These are phyloP conservation scores for Psidium guajava DNA, from an alignment of 345 rosid genomes.

Conservation along the genomic window DNA sequence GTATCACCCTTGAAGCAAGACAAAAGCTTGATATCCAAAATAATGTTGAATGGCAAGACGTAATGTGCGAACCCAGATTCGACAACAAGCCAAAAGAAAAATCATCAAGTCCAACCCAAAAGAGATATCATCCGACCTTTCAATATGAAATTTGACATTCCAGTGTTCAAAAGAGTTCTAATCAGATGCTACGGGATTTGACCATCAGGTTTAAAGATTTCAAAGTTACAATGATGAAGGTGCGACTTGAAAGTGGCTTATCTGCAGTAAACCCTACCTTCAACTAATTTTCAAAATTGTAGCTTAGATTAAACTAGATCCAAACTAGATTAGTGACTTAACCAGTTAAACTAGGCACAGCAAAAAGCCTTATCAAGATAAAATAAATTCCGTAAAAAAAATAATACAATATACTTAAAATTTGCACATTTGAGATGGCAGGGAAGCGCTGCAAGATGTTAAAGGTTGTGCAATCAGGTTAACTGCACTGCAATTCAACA, in stretches of 20 bases:
- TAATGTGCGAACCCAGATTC: background rate
- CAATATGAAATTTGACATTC: background rate
- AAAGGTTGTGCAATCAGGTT: background rate
- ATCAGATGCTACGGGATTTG: background rate
- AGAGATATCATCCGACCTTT: background rate
- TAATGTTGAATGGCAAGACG: background rate
- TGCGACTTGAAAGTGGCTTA: background rate
- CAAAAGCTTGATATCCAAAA: background rate
- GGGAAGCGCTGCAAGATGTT: background rate
- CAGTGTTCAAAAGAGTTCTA: background rate
- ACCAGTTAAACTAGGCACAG: background rate
- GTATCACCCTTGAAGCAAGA: background rate
- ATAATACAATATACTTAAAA: background rate
- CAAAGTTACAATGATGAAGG: background rate
- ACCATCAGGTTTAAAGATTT: background rate
- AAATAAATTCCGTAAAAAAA: background rate
- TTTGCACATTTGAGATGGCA: background rate
- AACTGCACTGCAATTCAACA: background rate
- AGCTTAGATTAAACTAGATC: background rate
- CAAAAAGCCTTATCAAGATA: background rate
- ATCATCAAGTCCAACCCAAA: background rate
- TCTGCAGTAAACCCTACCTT: background rate
- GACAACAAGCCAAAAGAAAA: background rate
- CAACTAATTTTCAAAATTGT: background rate
- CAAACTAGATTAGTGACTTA: background rate